Evolutionary conservation across 768 basidiomycete genomes (phyloP), one percentile per base, ranked within the genome.

Genomic region (Leccinum truebloodii): DNA sequence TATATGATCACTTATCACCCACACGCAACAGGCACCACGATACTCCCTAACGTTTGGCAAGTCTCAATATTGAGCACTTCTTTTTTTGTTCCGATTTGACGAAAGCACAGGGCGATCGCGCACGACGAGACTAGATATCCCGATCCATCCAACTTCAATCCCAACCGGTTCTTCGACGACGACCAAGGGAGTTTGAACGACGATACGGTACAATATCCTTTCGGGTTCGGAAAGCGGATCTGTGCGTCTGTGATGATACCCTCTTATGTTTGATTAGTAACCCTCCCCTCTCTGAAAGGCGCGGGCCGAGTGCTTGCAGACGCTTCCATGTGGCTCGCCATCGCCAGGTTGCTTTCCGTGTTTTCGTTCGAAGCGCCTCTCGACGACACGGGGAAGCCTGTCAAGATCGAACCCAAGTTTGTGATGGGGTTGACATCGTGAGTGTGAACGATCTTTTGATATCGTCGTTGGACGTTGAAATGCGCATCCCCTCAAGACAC

Each of bases 1-100:
- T 22, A 32, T 8, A 39, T 39, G 7, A 35, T 14, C 13, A 35
- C 39, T 41, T 9, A 41, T 57, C 39, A 30, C 34, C 22, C 1
- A 34, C 22, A 41, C 28, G 13, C 12, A 9, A 59, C 48, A 61
- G 60, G 60, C 14, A 51, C 48, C 28, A 50, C 18, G 46, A 50
- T 61, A 13, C 58, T 61, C 46, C 60, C 60, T 2, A 61, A 61
- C 46, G 52, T 61, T 22, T 61, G 57, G 60, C 44, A 59, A 50
- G 60, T 61, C 39, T 0, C 39, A 22, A 50, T 3, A 3, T 39
- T 16, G 3, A 20, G 44, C 44, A 46, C 22, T 6, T 14, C 6
- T 32, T 32, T 16, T 44, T 12, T 32, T 12, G n/a, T 13, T 32
- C 22, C 20, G n/a, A 16, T 12, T 12, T 61, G 46, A 61, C 46